Conservation (phyloP, 805 yeast genomes). For the Ogataea thermomethanolica region DNA sequence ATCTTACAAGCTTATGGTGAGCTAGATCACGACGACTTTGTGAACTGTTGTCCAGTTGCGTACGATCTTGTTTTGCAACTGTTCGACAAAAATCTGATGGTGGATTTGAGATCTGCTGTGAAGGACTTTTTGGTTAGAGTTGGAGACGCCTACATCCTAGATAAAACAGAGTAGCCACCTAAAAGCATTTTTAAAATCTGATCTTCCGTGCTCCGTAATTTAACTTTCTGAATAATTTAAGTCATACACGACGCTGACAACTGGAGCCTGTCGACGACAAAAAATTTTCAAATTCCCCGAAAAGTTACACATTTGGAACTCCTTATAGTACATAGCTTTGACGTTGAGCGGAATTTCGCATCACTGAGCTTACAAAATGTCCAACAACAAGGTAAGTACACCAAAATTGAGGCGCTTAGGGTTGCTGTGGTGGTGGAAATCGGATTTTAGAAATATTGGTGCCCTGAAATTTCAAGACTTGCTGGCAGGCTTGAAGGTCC, state of each 20-base stretch:
- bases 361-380: slow-evolving; percentile 18
- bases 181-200: slow-evolving; percentile 5
- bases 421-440: too few relatives aligned
- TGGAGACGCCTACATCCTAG: slow-evolving; percentile 38
- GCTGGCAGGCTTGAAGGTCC: too few relatives aligned
- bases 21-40: slow-evolving; percentile 71
- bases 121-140: slow-evolving; percentile 54
- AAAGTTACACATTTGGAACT: slow-evolving; percentile 9
- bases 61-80: slow-evolving; percentile 57
- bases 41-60: slow-evolving; percentile 52
- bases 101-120: slow-evolving; percentile 59
- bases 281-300: slow-evolving; percentile 17
- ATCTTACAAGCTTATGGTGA: slow-evolving; percentile 78
- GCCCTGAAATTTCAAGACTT: too few relatives aligned
- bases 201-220: neutral
- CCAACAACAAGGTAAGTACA: slow-evolving; percentile 29
- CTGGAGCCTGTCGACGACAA: slow-evolving; percentile 17
- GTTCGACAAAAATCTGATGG: slow-evolving; percentile 56
- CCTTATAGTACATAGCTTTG: slow-evolving; percentile 6
- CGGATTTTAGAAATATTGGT: too few relatives aligned
- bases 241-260: slow-evolving; percentile 11
- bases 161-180: slow-evolving; percentile 7
- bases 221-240: slow-evolving; percentile 1
- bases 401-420: neutral
- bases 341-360: slow-evolving; percentile 8